Conservation (phyloP, 2,329 filamentous ascomycete genomes). For the Lasiodiplodia gonubiensis region DNA sequence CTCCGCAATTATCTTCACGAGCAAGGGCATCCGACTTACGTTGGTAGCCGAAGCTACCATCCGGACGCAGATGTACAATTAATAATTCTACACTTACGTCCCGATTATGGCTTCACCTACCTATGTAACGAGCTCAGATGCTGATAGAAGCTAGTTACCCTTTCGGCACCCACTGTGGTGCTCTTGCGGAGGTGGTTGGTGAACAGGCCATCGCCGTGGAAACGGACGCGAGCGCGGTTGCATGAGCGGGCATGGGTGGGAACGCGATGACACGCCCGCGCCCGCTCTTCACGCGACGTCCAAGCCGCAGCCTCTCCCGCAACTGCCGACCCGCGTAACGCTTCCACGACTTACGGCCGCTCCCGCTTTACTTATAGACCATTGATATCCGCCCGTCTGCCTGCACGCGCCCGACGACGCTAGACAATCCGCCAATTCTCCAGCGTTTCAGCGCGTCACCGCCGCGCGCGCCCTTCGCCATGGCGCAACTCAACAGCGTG, state of each 20-base stretch:
- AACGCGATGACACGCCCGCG: conserved; percentile 21
- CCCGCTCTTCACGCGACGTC: conserved; percentile 11
- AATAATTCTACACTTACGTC: no score
- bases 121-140: no score
- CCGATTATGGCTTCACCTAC: no score
- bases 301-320: conserved; percentile 7
- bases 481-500: conserved; percentile 24
- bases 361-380: background rate
- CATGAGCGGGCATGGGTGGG: background rate
- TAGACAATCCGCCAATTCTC: conserved; percentile 2
- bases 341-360: conserved; percentile 21
- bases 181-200: background rate
- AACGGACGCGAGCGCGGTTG: conserved; percentile 7
- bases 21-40: no score
- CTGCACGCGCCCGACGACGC: conserved; percentile 1
- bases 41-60: no score
- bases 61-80: no score
- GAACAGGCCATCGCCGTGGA: conserved; percentile 19
- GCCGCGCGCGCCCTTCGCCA: conserved; percentile 7
- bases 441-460: conserved; percentile 16
- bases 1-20: no score
- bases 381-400: conserved; percentile 17
- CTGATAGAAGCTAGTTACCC: no score
- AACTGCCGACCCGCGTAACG: background rate
- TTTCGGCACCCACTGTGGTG: no score